Evolutionary conservation across 1,284 basidiomycete genomes (phyloP).

Genomic region (Tausonia pullulans): DNA sequence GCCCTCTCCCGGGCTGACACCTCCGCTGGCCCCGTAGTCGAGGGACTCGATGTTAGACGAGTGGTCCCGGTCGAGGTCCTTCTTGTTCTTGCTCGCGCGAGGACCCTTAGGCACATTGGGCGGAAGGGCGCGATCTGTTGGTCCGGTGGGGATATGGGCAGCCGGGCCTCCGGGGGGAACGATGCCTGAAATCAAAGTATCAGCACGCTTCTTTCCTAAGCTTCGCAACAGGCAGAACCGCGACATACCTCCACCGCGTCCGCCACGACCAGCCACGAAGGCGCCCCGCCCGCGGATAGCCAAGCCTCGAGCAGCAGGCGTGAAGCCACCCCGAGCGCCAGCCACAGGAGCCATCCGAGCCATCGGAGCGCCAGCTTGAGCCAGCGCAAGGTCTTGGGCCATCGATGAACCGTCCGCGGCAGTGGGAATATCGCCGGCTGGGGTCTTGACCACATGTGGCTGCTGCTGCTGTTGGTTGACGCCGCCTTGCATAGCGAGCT

Average conservation of each 20-base stretch:
- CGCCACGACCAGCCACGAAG: background rate
- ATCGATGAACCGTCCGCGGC: too few species aligned
- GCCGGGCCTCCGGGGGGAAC: background rate
- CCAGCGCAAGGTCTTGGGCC: too few species aligned
- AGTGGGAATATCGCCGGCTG: background rate
- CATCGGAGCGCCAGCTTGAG: too few species aligned
- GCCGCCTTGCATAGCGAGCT: background rate
- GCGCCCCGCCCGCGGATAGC: too few species aligned
- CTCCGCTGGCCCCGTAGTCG: constrained; percentile 8
- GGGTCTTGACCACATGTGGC: background rate
- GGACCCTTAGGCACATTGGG: constrained; percentile 4
- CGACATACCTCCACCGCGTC: background rate
- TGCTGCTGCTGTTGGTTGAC: background rate
- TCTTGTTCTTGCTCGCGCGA: constrained; percentile 1
- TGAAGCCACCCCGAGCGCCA: too few species aligned
- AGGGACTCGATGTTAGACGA: constrained; percentile 9
- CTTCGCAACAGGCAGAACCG: background rate
- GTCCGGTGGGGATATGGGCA: background rate
- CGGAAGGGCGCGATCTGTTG: background rate
- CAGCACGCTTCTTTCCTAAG: too few species aligned
- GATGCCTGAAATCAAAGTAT: background rate
- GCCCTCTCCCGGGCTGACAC: background rate
- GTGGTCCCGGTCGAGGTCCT: constrained; percentile 15
- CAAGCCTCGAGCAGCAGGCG: too few species aligned
- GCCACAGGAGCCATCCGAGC: too few species aligned